Percentiles rank a stretch among this genome's conserved stretches.
These are phyloP conservation scores for Lasiosphaeria ovina DNA, from an alignment of 495 filamentous ascomycete genomes.

Conservation along the genomic window DNA sequence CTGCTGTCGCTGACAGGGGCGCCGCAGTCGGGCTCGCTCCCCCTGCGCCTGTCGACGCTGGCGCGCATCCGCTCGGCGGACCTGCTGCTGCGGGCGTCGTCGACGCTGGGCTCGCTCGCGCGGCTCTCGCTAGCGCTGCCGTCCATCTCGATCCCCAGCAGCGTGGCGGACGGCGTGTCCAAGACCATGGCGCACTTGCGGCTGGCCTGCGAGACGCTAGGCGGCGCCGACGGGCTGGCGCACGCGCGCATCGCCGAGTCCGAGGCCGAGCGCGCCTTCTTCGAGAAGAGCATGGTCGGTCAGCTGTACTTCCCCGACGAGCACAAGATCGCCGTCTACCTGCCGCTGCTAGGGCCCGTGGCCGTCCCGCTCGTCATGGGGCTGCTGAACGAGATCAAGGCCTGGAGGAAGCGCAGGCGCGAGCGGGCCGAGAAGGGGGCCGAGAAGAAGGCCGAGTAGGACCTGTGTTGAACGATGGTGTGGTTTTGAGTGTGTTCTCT, in stretches of 20 bases:
- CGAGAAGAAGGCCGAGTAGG: conserved; percentile 31
- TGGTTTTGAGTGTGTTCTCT: conserved; percentile 2
- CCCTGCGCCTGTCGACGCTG: conserved; percentile 80
- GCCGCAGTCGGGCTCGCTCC: conserved; percentile 73
- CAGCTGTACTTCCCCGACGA: conserved; percentile 98
- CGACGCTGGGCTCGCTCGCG: conserved; percentile 89
- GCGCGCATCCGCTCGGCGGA: conserved; percentile 82
- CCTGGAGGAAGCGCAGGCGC: conserved; percentile 44
- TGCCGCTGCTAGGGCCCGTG: conserved; percentile 87
- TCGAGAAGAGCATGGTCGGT: conserved; percentile 98
- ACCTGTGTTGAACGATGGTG: neutral
- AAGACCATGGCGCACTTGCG: conserved; percentile 74
- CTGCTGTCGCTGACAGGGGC: conserved; percentile 86
- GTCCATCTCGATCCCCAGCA: conserved; percentile 84
- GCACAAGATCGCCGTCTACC: conserved; percentile 96
- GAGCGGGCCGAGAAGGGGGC: conserved; percentile 29
- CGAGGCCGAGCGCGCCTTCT: conserved; percentile 92
- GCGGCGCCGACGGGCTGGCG: conserved; percentile 58
- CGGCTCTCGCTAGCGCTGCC: conserved; percentile 80
- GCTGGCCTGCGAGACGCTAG: conserved; percentile 70
- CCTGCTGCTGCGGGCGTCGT: conserved; percentile 83
- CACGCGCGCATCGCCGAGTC: conserved; percentile 81
- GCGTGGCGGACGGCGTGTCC: conserved; percentile 80
- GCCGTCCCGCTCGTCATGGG: conserved; percentile 86
- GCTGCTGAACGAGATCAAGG: conserved; percentile 74